Evolutionary conservation across 2,329 filamentous ascomycete genomes (phyloP).

Genomic region (Mariannaea elegans): DNA sequence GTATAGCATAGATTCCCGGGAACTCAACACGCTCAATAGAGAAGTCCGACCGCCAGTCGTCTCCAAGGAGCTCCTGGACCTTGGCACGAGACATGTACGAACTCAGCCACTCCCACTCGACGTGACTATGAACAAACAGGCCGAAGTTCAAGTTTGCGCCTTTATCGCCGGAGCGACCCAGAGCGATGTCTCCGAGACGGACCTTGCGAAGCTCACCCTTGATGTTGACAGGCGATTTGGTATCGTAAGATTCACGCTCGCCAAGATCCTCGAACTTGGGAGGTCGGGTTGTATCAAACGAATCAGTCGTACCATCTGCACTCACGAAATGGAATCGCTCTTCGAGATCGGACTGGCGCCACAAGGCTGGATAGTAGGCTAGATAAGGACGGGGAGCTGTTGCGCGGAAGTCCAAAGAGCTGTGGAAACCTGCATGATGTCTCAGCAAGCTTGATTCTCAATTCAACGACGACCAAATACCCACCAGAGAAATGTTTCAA

Average conservation of each 20-base stretch:
- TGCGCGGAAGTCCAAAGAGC: constrained; percentile 48
- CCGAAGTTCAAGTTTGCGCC: constrained; percentile 47
- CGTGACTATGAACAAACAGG: constrained; percentile 20
- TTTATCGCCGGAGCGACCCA: constrained; percentile 46
- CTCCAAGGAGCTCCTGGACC: constrained; percentile 48
- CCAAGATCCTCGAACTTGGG: not conserved
- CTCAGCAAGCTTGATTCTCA: too few relatives aligned
- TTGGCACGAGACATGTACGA: too few relatives aligned
- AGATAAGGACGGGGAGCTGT: constrained; percentile 44
- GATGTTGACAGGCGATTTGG: not conserved
- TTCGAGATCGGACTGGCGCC: constrained; percentile 10
- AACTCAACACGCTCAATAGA: constrained; percentile 57
- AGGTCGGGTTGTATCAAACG: not conserved
- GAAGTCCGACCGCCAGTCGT: constrained; percentile 53
- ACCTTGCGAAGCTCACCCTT: constrained; percentile 2
- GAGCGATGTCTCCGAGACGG: constrained; percentile 41
- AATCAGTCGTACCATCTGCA: constrained; percentile 10
- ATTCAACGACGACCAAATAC: too few relatives aligned
- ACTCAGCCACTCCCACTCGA: constrained; percentile 37
- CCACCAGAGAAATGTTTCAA: too few relatives aligned
- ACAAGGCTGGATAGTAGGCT: constrained; percentile 45
- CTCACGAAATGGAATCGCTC: constrained; percentile 34
- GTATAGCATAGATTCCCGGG: constrained; percentile 49
- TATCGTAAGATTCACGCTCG: too few relatives aligned
- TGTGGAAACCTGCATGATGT: constrained; percentile 23